Evolutionary conservation across 306 rosid species (phyloP), one percentile per base, ranked within the genome.

Genomic region (Calophaca sinica): DNA sequence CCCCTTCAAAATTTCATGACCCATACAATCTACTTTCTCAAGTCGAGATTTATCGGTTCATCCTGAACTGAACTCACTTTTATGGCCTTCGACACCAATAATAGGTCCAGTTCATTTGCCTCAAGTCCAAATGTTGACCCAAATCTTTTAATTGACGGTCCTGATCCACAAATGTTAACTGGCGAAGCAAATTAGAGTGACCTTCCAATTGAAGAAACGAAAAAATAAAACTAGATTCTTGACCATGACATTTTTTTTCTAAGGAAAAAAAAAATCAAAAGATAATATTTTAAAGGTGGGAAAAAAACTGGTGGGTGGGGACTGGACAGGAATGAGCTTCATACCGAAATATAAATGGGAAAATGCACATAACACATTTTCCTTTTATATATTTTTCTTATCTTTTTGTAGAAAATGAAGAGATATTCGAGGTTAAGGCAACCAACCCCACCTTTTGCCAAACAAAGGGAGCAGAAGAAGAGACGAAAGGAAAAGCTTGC

Each of bases 381-480:
- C 14, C 4, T n/a, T 31, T 50, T 20, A 49, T 12, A 49, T 49
- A 3, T 26, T 3, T 39, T 29, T 20, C 32, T 7, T 38, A 36
- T 15, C 15, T 14, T 51, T 60, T 49, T 48, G 7, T 20, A 38
- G 11, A 14, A 68, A 41, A 15, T 52, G 14, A 44, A 54, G 58
- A 77, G 62, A 31, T 13, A 68, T 51, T 15, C 14, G 53, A 15
- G 28, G 29, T 36, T 49, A 68, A 59, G 38, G n/a, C 29, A 54
- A 38, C 41, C 69, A 64, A 35, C 58, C 49, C 41, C 46, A 45
- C 31, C 15, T 66, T 66, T 51, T 29, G 35, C 60, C 53, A 67
- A 41, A 73, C 53, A 67, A 41, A 73, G 63, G 55, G 33, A 26
- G 1, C 6, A 33, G 39, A 42, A 68, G 63, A 80, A 50, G 38